Conservation (phyloP, 2,329 filamentous ascomycete species). For the Tolypocladium sp. region DNA sequence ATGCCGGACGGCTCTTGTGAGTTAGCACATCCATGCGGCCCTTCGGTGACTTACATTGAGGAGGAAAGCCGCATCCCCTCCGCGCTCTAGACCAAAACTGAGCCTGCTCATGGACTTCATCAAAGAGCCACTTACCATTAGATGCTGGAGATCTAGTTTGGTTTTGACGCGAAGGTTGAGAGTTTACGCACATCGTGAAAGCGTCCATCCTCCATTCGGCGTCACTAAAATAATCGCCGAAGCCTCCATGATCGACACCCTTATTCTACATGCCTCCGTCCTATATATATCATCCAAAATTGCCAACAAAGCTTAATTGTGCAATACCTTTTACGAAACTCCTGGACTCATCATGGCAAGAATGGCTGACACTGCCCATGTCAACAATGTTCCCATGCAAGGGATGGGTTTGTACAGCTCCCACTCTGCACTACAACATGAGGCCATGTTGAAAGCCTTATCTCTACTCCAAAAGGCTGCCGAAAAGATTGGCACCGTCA, state of each 20-base stretch:
- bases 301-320: background rate
- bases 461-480: background rate
- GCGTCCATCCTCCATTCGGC: too few species aligned
- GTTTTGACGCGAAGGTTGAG: too few species aligned
- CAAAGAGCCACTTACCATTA: too few species aligned
- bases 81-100: background rate
- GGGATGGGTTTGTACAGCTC: background rate
- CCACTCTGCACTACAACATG: background rate
- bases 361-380: background rate
- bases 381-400: constrained; percentile 1
- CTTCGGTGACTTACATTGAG: background rate
- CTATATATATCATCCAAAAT: background rate
- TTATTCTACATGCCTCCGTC: too few species aligned
- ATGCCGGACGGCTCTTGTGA: background rate
- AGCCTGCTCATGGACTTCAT: too few species aligned
- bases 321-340: background rate
- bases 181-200: too few species aligned
- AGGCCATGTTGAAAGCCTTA: background rate
- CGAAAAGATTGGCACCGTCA: background rate
- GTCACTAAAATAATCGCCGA: background rate
- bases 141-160: too few species aligned
- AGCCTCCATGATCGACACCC: too few species aligned
- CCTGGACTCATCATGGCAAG: background rate
- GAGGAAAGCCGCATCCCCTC: background rate
- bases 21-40: background rate